Base-by-base conservation (phyloP, 495 filamentous ascomycete genomes). In the Lichina pygmaea region DNA sequence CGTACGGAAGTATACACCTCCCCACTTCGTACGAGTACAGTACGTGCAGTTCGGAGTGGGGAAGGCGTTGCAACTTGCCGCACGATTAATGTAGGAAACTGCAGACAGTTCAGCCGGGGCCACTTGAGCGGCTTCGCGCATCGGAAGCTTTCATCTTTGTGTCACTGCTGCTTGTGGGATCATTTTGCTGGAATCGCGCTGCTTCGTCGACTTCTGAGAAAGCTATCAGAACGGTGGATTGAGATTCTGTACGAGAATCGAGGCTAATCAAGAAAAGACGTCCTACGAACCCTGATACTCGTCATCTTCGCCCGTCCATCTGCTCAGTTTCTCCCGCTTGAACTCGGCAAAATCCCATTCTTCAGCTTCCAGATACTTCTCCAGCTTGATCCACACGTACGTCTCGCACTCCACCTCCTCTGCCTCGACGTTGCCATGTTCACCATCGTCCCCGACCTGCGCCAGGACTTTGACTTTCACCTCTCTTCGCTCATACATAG, bases 301-400 rank as follows among this genome's bases (percentile, higher is more conserved):
- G n/a, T 49, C 34, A 40, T 39, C 33, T 7, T 34, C 41, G 13
- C 63, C 55, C 1, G 60, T 62, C 68, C 68, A 73, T 2, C 50
- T 44, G 37, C 55, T 53, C 64, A 84, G 55, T 61, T 79, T 82
- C 49, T 82, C 72, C 53, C 58, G 60, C 46, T 70, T 67, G 48
- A 86, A 86, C 37, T 72, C 66, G 46, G 77, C 73, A 60, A 78
- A 79, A 60, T 89, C 81, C 85, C 85, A 93, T 57, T 89, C 82
- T 30, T 57, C 57, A 34, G 63, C 55, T 55, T 89, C 81, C 44
- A 93, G 57, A 33, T 51, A 39, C 12, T 57, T 48, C 43, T 51
- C 49, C 0, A 58, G 59, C 4, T 62, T 52, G n/a, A 62, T 60
- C 63, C 68, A 94, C 11, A 93, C 67, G 60, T 95, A 94, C n/a